Evolutionary conservation across 345 rosid genomes (phyloP).

Genomic region (Hevea brasiliensis): DNA sequence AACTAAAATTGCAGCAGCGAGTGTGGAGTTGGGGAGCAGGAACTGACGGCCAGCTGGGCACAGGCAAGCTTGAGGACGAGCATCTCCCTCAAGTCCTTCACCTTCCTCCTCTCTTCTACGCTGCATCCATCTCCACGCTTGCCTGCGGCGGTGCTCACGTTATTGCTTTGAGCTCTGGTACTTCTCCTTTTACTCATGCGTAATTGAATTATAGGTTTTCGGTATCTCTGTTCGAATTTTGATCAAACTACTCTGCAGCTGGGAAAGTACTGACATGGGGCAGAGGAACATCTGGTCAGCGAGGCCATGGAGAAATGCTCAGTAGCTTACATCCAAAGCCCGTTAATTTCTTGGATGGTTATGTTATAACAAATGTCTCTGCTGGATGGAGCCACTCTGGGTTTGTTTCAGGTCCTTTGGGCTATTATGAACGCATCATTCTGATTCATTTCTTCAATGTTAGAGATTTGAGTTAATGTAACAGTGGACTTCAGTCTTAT

Average conservation of each 20-base stretch:
- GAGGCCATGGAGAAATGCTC: constrained; percentile 69
- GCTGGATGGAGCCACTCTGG: constrained; percentile 95
- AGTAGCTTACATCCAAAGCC: constrained; percentile 49
- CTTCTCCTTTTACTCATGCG: background rate
- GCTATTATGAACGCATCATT: background rate
- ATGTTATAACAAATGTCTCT: constrained; percentile 49
- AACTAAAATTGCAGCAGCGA: constrained; percentile 21
- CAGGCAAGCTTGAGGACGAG: constrained; percentile 69
- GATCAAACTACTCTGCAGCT: constrained; percentile 29
- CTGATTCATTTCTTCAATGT: too few relatives aligned
- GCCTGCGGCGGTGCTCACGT: constrained; percentile 96
- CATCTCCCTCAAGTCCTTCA: constrained; percentile 69
- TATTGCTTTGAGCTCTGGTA: constrained; percentile 67
- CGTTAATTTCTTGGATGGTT: constrained; percentile 37
- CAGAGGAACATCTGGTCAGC: constrained; percentile 88
- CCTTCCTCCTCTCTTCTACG: constrained; percentile 42
- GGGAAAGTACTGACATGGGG: constrained; percentile 86
- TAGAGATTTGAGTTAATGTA: too few relatives aligned
- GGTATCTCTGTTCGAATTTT: background rate
- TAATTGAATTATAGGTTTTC: background rate
- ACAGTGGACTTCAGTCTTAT: background rate
- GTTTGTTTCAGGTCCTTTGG: constrained; percentile 73
- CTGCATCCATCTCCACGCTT: constrained; percentile 54
- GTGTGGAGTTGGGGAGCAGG: constrained; percentile 99
- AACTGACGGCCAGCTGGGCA: constrained; percentile 86